Evolutionary conservation across 495 filamentous ascomycete species (phyloP).

Genomic region (Penicillium nucicola): DNA sequence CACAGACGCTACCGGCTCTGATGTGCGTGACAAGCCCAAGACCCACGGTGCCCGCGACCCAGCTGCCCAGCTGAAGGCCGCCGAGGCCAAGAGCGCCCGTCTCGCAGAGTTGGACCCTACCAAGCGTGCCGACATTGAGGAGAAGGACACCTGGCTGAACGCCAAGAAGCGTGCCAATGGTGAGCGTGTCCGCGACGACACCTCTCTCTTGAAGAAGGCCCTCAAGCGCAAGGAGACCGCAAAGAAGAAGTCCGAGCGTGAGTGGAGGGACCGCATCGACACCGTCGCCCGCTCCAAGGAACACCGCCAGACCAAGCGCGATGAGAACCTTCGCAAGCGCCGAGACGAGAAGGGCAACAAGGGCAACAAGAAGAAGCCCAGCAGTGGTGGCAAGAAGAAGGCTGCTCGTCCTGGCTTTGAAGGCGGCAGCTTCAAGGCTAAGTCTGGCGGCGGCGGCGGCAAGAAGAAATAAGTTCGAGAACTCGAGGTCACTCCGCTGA

Average conservation of each 20-base stretch:
- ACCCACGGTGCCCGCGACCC: constrained; percentile 77
- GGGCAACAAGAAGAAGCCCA: constrained; percentile 58
- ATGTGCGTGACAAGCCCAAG: constrained; percentile 57
- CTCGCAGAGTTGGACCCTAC: constrained; percentile 66
- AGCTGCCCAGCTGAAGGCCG: constrained; percentile 67
- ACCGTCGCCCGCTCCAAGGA: constrained; percentile 73
- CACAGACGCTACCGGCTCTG: constrained; percentile 61
- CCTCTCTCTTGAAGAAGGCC: constrained; percentile 87
- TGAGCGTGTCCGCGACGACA: constrained; percentile 86
- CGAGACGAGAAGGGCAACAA: constrained; percentile 69
- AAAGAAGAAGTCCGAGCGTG: constrained; percentile 85
- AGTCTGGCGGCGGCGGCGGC: constrained; percentile 34
- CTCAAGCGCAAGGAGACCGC: constrained; percentile 85
- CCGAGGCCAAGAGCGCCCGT: constrained; percentile 69
- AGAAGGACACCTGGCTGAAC: constrained; percentile 93
- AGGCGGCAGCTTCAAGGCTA: constrained; percentile 82
- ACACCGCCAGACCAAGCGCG: constrained; percentile 79
- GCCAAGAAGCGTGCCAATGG: constrained; percentile 86
- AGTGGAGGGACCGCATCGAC: constrained; percentile 82
- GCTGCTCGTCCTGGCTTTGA: constrained; percentile 76
- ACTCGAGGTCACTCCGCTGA: background rate
- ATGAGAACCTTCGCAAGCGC: constrained; percentile 81
- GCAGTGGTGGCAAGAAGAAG: constrained; percentile 57
- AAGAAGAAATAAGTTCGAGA: constrained; percentile 39
- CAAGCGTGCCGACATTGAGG: constrained; percentile 79